These are phyloP conservation scores for Trichosporon faecale DNA, from an alignment of 1,284 basidiomycete species.

Conservation along the genomic window DNA sequence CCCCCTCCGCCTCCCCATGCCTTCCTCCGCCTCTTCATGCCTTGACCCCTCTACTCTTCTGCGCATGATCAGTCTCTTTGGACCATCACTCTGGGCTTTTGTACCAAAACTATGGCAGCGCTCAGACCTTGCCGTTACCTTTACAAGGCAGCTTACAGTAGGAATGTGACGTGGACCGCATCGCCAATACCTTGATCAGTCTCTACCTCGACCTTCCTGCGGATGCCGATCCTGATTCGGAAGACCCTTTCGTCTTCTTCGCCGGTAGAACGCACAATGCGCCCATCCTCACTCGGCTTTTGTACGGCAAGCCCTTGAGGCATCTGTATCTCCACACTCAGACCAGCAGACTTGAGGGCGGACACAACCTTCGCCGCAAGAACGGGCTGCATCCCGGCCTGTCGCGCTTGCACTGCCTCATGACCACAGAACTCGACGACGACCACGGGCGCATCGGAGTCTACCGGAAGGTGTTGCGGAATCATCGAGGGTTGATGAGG, in stretches of 20 bases:
- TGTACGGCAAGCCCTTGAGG: background rate
- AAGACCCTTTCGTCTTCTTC: background rate
- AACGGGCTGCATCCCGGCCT: background rate
- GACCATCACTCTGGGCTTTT: background rate
- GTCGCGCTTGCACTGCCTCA: background rate
- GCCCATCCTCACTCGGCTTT: background rate
- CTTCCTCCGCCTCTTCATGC: background rate
- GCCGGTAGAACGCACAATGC: background rate
- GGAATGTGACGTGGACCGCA: background rate
- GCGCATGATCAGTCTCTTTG: too few species aligned
- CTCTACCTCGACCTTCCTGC: background rate
- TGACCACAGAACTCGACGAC: background rate
- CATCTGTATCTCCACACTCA: background rate
- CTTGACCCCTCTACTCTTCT: background rate
- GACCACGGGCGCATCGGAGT: background rate
- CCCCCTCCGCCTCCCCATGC: background rate
- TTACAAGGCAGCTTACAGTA: background rate
- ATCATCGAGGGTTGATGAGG: background rate
- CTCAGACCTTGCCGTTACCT: too few species aligned
- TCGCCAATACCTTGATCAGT: background rate
- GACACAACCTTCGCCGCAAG: background rate
- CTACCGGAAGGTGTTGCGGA: background rate
- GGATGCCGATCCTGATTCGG: background rate
- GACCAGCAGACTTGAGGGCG: background rate
- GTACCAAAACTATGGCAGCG: too few species aligned